phyloP scores from a whole-genome alignment of 176 grass and related monocot genomes.

The Stipa capillata region DNA sequence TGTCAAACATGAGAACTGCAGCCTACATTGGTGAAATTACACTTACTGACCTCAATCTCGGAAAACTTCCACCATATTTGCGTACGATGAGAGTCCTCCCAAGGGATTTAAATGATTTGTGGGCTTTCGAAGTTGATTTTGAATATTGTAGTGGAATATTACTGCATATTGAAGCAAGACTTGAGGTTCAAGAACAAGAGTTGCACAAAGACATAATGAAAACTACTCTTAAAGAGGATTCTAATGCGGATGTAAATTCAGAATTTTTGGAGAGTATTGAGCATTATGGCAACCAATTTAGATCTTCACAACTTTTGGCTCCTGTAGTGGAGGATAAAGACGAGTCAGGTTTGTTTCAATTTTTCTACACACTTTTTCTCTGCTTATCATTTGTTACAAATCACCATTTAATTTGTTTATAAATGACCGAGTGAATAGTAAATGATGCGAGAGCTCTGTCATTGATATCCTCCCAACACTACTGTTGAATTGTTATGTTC shows the following conservation, averaged over 20 bases:
- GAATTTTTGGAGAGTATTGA: constrained; percentile 66
- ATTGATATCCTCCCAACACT: not conserved
- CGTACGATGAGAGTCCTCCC: constrained; percentile 52
- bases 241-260: constrained; percentile 32
- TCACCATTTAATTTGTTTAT: not conserved
- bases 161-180: constrained; percentile 59
- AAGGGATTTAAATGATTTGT: constrained; percentile 43
- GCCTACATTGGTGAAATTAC: constrained; percentile 66
- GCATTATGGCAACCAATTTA: constrained; percentile 52
- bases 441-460: not conserved
- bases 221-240: constrained; percentile 28
- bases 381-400: not conserved
- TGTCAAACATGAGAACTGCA: constrained; percentile 57
- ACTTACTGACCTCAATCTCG: constrained; percentile 50
- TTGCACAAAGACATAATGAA: constrained; percentile 68
- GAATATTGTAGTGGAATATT: constrained; percentile 51
- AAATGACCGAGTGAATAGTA: not conserved
- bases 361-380: not conserved
- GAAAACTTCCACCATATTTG: constrained; percentile 58
- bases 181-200: constrained; percentile 54
- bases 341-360: constrained; percentile 32
- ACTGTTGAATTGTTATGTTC: not conserved
- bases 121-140: constrained; percentile 74
- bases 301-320: constrained; percentile 17
- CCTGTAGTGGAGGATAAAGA: constrained; percentile 30